These are phyloP conservation scores for Umbelopsis ramanniana DNA, from an alignment of 192 early-diverging fungal species.

Conservation along the genomic window DNA sequence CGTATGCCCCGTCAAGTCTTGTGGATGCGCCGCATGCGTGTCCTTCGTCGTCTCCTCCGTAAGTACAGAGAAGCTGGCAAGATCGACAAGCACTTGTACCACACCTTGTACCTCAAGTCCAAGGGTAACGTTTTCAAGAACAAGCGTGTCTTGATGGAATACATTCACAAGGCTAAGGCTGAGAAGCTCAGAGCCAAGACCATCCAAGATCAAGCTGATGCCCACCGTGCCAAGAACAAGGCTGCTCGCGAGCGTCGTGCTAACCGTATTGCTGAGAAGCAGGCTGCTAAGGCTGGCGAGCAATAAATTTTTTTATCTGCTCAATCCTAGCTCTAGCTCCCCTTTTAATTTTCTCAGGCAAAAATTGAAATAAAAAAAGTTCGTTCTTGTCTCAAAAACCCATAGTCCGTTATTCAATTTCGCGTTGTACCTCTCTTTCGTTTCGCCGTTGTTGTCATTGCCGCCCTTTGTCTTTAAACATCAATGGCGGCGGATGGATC, in stretches of 20 bases:
- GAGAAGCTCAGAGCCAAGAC: conserved; percentile 92
- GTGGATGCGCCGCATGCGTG: conserved; percentile 98
- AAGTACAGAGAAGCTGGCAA: conserved; percentile 98
- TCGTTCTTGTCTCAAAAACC: background rate
- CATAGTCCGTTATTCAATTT: background rate
- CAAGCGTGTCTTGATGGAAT: conserved; percentile 99
- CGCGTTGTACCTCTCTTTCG: background rate
- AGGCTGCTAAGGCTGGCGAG: conserved; percentile 23
- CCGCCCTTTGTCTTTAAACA: background rate
- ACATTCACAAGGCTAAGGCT: conserved; percentile 99
- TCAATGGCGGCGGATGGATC: conserved; percentile 18
- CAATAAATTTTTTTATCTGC: conserved; percentile 13
- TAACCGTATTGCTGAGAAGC: conserved; percentile 85
- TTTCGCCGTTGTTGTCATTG: conserved; percentile 1
- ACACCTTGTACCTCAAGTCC: conserved; percentile 93
- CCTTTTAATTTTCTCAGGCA: conserved; percentile 5
- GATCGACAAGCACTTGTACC: conserved; percentile 98
- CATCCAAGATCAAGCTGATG: conserved; percentile 95
- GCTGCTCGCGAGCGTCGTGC: conserved; percentile 91
- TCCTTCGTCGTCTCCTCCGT: conserved; percentile 90
- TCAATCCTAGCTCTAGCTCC: background rate
- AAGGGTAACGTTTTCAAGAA: conserved; percentile 99
- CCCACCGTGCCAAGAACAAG: conserved; percentile 94
- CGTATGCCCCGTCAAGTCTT: conserved; percentile 93
- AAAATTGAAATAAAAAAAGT: conserved; percentile 5